Conservation (phyloP, 108 stramenopile genomes). For the Aurantiochytrium sp. region DNA sequence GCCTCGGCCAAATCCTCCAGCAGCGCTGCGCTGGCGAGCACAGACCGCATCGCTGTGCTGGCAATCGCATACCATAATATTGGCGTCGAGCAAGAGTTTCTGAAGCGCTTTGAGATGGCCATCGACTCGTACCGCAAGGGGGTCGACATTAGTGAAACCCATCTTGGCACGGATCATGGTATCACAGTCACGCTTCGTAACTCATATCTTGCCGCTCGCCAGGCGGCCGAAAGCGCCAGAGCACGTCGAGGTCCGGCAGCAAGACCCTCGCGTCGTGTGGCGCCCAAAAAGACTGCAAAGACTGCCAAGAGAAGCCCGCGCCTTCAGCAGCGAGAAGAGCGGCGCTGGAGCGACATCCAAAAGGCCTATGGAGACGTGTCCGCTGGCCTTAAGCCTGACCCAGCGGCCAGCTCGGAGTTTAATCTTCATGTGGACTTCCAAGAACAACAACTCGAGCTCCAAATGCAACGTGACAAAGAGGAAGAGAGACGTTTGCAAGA, state of each 20-base stretch:
- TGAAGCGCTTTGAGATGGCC: slow-evolving; percentile 47
- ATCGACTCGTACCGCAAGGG: slow-evolving; percentile 53
- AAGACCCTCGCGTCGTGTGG: neutral
- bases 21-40: neutral
- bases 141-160: slow-evolving; percentile 46
- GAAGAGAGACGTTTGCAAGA: neutral
- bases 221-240: neutral
- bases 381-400: neutral
- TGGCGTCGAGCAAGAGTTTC: slow-evolving; percentile 61
- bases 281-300: no score
- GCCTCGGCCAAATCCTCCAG: neutral
- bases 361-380: neutral
- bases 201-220: slow-evolving; percentile 7
- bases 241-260: neutral
- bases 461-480: neutral
- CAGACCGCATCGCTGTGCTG: slow-evolving; percentile 39
- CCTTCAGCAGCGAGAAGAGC: neutral
- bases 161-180: slow-evolving; percentile 50
- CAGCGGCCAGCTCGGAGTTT: neutral
- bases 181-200: slow-evolving; percentile 51
- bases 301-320: neutral
- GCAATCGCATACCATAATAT: slow-evolving; percentile 64
- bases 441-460: neutral
- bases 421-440: neutral
- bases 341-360: neutral